Evolutionary conservation across 176 grass and related monocot genomes (phyloP), one percentile per base, ranked within the genome.

Genomic region (Thinopyrum elongatum): DNA sequence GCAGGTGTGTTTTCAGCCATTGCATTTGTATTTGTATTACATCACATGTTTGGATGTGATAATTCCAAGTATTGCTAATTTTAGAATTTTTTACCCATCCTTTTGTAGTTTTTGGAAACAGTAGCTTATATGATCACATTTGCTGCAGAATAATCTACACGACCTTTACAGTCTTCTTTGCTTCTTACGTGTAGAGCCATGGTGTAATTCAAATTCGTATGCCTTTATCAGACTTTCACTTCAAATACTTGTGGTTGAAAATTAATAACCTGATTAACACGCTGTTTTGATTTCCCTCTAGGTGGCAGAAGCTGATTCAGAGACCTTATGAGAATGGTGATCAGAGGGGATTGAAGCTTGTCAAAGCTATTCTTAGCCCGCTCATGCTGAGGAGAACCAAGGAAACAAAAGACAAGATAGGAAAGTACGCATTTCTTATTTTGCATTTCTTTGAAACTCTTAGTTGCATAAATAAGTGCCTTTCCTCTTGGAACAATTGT

Each of bases 91-190:
- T 66, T 31, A 68, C 35, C 28, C 44, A 65, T 10, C 6, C 31
- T 75, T 73, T 80, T 27, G 7, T 17, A 72, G 75, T 84, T 90
- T 75, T 3, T 39, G 44, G 29, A 21, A 79, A 75, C 60, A 26
- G 7, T 82, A 74, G 25, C 27, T 79, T 69, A 49, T 29, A 49
- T 29, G 71, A 74, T 47, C 3, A 4, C 41, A 49, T 49, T 77
- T 79, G 7, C 6, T 86, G 49, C 86, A 98, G 95, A 98, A 98
- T 87, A 92, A 82, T 86, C 85, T 98, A 88, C 91, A 98, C 78
- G 95, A 98, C 29, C 82, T 98, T 36, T 98, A 93, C 80, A 95
- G 95, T 87, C 95, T 98, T 60, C 89, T 98, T 85, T 87, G 95
- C 87, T 98, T 98, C 86, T 88, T 98, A 62, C 93, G 85, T 75